Conservation (phyloP, 2,329 filamentous ascomycete genomes). For the Graphium sp. region DNA sequence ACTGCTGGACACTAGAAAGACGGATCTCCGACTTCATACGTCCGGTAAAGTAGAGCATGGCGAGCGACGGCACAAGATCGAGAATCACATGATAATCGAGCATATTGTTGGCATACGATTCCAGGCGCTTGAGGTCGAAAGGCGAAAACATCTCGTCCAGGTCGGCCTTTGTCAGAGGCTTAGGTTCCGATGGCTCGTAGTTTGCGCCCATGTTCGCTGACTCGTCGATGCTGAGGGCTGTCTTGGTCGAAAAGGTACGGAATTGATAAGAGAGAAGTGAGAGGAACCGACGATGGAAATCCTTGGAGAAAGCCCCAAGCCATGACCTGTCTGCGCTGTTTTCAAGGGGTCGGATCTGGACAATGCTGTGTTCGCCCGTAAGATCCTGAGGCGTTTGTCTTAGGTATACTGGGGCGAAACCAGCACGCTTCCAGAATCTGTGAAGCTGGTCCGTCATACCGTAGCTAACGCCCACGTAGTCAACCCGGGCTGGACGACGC, state of each 20-base stretch:
- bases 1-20: conserved; percentile 68
- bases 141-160: conserved; percentile 69
- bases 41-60: conserved; percentile 71
- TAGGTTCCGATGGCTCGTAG: conserved; percentile 33
- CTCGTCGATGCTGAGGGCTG: conserved; percentile 77
- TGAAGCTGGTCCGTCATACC: conserved; percentile 76
- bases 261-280: conserved; percentile 86
- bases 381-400: conserved; percentile 91
- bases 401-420: conserved; percentile 81
- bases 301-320: conserved; percentile 79
- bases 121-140: conserved; percentile 86
- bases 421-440: conserved; percentile 89
- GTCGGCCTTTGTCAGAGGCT: conserved; percentile 52
- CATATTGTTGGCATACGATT: conserved; percentile 92
- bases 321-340: conserved; percentile 55
- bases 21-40: conserved; percentile 50
- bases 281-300: conserved; percentile 91
- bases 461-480: conserved; percentile 93
- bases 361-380: conserved; percentile 92
- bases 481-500: conserved; percentile 60
- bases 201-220: conserved; percentile 60
- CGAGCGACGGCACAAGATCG: conserved; percentile 73
- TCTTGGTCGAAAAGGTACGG: conserved; percentile 58
- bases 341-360: conserved; percentile 78
- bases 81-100: conserved; percentile 96